Conservation (phyloP, 2,329 filamentous ascomycete species). For the Fusarium haematococcum region DNA sequence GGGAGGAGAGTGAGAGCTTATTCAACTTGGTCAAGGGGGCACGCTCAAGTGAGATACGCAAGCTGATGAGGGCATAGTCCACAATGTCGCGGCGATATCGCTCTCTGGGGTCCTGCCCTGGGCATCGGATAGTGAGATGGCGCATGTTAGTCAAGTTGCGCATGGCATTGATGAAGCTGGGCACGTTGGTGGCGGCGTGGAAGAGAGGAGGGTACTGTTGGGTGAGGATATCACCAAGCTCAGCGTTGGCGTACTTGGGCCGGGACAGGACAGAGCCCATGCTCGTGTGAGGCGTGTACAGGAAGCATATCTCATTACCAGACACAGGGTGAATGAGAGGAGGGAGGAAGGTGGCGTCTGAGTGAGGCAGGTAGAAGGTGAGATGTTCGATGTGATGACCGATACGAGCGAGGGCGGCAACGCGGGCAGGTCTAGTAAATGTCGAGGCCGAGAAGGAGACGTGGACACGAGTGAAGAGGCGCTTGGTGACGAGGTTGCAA, state of each 20-base stretch:
- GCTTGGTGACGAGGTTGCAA: constrained; percentile 75
- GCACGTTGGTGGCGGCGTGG: constrained; percentile 88
- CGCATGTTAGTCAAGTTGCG: constrained; percentile 75
- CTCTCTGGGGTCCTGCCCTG: constrained; percentile 75
- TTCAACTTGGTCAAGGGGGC: constrained; percentile 73
- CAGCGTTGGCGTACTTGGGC: constrained; percentile 83
- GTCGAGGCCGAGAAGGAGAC: constrained; percentile 79
- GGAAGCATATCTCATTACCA: constrained; percentile 82
- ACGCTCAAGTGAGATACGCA: constrained; percentile 85
- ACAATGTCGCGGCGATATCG: constrained; percentile 82
- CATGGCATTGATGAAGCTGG: constrained; percentile 83
- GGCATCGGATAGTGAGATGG: constrained; percentile 82
- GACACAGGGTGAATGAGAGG: constrained; percentile 84
- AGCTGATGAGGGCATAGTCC: constrained; percentile 88
- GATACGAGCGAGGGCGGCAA: constrained; percentile 81
- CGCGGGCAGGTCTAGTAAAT: constrained; percentile 79
- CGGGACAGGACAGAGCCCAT: constrained; percentile 70
- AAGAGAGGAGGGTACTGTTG: constrained; percentile 91
- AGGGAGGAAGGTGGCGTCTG: constrained; percentile 82
- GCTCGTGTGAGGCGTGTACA: constrained; percentile 82
- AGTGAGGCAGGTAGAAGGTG: constrained; percentile 82
- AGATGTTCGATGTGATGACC: constrained; percentile 83
- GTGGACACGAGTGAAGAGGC: constrained; percentile 76
- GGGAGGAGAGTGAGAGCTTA: constrained; percentile 77
- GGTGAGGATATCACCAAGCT: constrained; percentile 83